These are phyloP conservation scores for Nasturtium officinale DNA, from an alignment of 345 rosid genomes.

Conservation along the genomic window DNA sequence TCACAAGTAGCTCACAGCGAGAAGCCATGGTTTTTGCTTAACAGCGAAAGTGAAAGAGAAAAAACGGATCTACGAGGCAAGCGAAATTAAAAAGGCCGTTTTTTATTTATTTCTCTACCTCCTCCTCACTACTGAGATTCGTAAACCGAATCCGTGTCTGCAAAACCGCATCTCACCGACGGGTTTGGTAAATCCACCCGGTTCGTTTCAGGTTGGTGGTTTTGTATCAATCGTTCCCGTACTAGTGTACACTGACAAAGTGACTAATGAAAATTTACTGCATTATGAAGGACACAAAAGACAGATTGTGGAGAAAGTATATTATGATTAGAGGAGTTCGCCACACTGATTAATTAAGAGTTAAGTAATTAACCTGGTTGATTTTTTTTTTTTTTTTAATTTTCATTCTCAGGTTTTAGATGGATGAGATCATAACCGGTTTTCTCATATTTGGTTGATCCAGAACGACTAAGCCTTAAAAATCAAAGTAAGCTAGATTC, in stretches of 20 bases:
- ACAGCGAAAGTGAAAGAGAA: conserved; percentile 4
- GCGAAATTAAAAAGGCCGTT: conserved; percentile 13
- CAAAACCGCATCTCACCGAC: conserved; percentile 38
- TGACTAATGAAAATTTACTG: too few species aligned
- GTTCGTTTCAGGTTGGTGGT: not conserved
- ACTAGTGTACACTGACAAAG: not conserved
- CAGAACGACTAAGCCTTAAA: not conserved
- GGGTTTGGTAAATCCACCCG: conserved; percentile 29
- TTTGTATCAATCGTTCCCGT: not conserved
- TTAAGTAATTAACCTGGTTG: too few species aligned
- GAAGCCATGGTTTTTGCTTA: conserved; percentile 34
- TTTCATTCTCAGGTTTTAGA: not conserved
- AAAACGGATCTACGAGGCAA: conserved; percentile 30
- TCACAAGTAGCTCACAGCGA: conserved; percentile 39
- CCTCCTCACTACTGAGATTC: conserved; percentile 19
- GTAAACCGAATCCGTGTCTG: conserved; percentile 30
- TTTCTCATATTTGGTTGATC: not conserved
- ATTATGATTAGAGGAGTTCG: not conserved
- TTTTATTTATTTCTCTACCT: not conserved
- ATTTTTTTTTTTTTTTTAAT: not conserved
- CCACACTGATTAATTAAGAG: not conserved
- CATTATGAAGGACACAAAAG: not conserved
- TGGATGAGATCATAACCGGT: not conserved
- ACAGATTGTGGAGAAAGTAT: too few species aligned
- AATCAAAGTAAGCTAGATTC: not conserved